Evolutionary conservation across 352 stramenopile genomes (phyloP), one percentile per base, ranked within the genome.

Genomic region (Thraustotheca clavata): DNA sequence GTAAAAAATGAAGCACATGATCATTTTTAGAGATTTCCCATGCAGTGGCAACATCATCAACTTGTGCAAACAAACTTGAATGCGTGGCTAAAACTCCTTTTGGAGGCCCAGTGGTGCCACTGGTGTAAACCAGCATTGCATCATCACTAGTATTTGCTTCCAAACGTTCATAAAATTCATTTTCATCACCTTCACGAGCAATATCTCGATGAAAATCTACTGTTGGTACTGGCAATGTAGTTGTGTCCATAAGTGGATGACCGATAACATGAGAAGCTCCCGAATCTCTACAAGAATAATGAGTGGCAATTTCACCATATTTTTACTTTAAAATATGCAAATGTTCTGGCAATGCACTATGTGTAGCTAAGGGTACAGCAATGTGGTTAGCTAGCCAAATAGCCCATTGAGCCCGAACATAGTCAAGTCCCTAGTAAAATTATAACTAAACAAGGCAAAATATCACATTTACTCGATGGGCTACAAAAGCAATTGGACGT

Each of bases 41-140:
- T 8, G 83, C 79, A 32, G 71, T 71, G n/a, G 92, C 76, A 27
- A 97, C 62, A 69, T 94, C 86, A 24, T 76, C 73, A 47, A 95
- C 88, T 69, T 96, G 86, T 18, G 81, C 79, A 24, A 77, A 83
- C 38, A 92, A 70, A 6, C 52, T 76, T 0, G 67, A 67, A 69
- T 94, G 86, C 5, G 79, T 90, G n/a, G 76, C 83, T 48, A 96
- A 72, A 3, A 95, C 87, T 24, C 87, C 87, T 66, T 96, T 95
- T 8, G 86, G 84, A 6, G 71, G 67, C 1, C 86, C 80, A 0
- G 86, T 96, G 18, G 86, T 95, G 31, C 87, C 86, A 61, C 79
- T 91, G 4, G 87, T 96, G 73, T 92, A 96, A 26, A 96, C 43
- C 8, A 81, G 49, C 40, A 77, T 60, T 27, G 71, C 47, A 22